These are phyloP conservation scores for Asterophora lycoperdoides DNA, from an alignment of 768 basidiomycete species.

Conservation along the genomic window DNA sequence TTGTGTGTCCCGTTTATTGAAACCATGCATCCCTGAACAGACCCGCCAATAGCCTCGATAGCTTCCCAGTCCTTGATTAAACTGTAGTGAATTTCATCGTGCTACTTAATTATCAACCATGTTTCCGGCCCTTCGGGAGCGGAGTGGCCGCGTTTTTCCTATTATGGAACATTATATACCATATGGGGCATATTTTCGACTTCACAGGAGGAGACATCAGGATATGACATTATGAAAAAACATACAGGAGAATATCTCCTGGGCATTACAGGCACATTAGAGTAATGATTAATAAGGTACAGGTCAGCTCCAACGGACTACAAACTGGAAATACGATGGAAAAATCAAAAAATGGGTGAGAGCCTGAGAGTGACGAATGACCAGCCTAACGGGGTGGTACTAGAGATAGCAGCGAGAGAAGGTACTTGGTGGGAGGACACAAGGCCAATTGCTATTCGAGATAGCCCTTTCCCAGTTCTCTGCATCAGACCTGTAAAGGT, in stretches of 20 bases:
- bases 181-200: not conserved
- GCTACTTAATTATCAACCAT: not conserved
- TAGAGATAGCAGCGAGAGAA: slow-evolving; percentile 78
- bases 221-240: slow-evolving; percentile 6
- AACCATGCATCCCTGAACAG: slow-evolving; percentile 25
- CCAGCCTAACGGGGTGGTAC: slow-evolving; percentile 1
- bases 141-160: not conserved
- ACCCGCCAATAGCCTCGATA: slow-evolving; percentile 37
- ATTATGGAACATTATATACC: slow-evolving; percentile 6
- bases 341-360: slow-evolving; percentile 1
- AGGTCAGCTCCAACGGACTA: not conserved
- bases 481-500: slow-evolving; percentile 53
- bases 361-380: no score
- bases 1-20: slow-evolving; percentile 3
- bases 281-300: not conserved
- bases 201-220: not conserved
- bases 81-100: not conserved
- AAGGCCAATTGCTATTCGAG: slow-evolving; percentile 65
- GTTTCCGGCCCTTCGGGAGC: no score
- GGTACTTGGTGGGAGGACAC: slow-evolving; percentile 67
- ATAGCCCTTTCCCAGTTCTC: slow-evolving; percentile 66
- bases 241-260: slow-evolving; percentile 2
- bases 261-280: slow-evolving; percentile 5
- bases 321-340: not conserved
- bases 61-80: slow-evolving; percentile 9